Conservation (phyloP, 257 asterid genomes). For the Ocimum tenuiflorum region DNA sequence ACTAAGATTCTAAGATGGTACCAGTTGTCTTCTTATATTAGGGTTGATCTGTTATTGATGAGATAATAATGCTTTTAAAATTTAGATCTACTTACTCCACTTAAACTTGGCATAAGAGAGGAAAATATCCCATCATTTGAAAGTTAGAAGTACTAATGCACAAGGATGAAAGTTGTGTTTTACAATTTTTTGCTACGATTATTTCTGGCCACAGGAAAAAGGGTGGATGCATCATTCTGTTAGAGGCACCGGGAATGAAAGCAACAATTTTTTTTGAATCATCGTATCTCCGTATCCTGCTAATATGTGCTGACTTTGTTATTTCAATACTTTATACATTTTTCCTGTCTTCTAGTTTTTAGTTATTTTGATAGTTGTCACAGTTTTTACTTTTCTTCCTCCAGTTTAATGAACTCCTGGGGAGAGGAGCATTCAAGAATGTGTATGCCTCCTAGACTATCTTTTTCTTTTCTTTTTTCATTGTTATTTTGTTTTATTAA, state of each 20-base stretch:
- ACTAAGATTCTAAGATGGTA: too few relatives aligned
- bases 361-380: constrained; percentile 21
- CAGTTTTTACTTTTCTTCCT: constrained; percentile 34
- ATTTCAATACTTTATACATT: not conserved
- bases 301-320: too few relatives aligned
- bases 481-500: not conserved
- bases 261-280: not conserved
- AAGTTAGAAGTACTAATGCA: too few relatives aligned
- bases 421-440: constrained; percentile 85
- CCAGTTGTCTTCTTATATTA: too few relatives aligned
- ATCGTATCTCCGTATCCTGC: too few relatives aligned
- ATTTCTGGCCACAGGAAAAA: too few relatives aligned
- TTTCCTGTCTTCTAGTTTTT: constrained; percentile 9
- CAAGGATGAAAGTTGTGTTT: too few relatives aligned
- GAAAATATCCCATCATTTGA: not conserved
- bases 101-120: not conserved
- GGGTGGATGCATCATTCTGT: too few relatives aligned
- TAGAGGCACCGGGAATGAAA: not conserved
- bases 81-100: too few relatives aligned
- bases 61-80: too few relatives aligned
- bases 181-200: too few relatives aligned
- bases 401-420: constrained; percentile 76
- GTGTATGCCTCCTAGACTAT: constrained; percentile 55
- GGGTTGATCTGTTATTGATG: not conserved
- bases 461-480: constrained; percentile 13